Conservation (phyloP, 352 stramenopile genomes). For the Detonula confervacea region DNA sequence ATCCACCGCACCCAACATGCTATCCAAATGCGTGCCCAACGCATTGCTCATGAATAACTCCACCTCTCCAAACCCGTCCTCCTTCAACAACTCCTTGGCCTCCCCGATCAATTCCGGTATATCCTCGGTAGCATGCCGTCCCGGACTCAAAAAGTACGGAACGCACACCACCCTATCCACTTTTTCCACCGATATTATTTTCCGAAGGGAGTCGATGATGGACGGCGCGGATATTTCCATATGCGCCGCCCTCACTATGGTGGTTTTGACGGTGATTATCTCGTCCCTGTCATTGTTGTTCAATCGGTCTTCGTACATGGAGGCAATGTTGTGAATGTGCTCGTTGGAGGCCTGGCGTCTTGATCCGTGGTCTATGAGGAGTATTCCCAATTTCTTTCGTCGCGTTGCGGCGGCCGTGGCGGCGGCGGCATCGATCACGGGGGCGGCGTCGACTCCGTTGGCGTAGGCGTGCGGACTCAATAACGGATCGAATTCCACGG, state of each 20-base stretch:
- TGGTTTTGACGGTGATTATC: too few species aligned
- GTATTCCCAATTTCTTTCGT: constrained; percentile 60
- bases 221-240: constrained; percentile 80
- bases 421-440: background rate
- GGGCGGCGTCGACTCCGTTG: constrained; percentile 41
- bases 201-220: constrained; percentile 54
- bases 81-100: constrained; percentile 52
- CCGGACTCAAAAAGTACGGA: constrained; percentile 79
- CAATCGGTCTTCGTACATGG: background rate
- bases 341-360: constrained; percentile 35
- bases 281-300: background rate
- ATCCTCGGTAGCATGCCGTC: constrained; percentile 71
- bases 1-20: constrained; percentile 47
- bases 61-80: constrained; percentile 32
- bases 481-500: constrained; percentile 64
- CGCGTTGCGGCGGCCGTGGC: background rate
- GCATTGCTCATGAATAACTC: constrained; percentile 28
- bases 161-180: constrained; percentile 74
- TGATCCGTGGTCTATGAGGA: constrained; percentile 84
- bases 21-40: constrained; percentile 42
- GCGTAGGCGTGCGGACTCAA: constrained; percentile 72
- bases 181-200: constrained; percentile 20
- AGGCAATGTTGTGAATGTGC: constrained; percentile 40
- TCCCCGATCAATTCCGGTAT: constrained; percentile 72
- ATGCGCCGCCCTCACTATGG: constrained; percentile 58